phyloP scores from a whole-genome alignment of 805 yeast genomes.

The Hanseniaspora meyeri region DNA sequence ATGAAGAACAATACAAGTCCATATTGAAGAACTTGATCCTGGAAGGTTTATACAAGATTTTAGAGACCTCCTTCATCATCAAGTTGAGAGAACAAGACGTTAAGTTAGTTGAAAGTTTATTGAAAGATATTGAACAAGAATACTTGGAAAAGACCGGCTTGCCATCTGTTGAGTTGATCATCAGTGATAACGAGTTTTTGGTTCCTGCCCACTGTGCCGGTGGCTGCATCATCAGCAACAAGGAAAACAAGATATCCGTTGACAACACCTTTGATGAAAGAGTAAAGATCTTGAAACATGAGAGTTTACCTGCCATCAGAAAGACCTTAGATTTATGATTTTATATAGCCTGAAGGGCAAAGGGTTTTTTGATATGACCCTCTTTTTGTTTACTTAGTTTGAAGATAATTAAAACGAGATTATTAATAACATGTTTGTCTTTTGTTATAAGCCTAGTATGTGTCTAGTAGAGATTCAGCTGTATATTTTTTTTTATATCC shows the following conservation, averaged over 20 bases:
- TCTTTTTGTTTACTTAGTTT: no score
- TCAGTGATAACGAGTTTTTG: conserved; percentile 51
- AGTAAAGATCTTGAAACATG: conserved; percentile 65
- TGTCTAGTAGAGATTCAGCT: no score
- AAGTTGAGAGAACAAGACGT: conserved; percentile 37
- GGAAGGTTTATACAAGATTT: conserved; percentile 58
- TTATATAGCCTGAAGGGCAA: neutral
- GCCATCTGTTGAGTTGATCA: conserved; percentile 36
- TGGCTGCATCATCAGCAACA: conserved; percentile 65
- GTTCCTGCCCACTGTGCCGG: conserved; percentile 53
- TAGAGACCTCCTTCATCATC: conserved; percentile 57
- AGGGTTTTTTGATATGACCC: no score
- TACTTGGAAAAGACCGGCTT: conserved; percentile 53
- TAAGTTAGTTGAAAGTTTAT: conserved; percentile 30
- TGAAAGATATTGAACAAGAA: conserved; percentile 46
- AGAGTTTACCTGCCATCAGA: conserved; percentile 85
- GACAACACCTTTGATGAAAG: conserved; percentile 93
- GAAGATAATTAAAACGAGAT: no score
- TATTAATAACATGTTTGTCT: no score
- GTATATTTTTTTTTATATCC: no score
- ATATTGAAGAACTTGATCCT: conserved; percentile 66
- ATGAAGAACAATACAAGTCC: conserved; percentile 49
- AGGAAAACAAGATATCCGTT: conserved; percentile 72
- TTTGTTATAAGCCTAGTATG: no score
- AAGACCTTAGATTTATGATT: conserved; percentile 24